A percentile compares a stretch with the other conserved stretches of the same genome.
Conservation (phyloP, 805 yeast genomes). For the Kazachstania africana region DNA sequence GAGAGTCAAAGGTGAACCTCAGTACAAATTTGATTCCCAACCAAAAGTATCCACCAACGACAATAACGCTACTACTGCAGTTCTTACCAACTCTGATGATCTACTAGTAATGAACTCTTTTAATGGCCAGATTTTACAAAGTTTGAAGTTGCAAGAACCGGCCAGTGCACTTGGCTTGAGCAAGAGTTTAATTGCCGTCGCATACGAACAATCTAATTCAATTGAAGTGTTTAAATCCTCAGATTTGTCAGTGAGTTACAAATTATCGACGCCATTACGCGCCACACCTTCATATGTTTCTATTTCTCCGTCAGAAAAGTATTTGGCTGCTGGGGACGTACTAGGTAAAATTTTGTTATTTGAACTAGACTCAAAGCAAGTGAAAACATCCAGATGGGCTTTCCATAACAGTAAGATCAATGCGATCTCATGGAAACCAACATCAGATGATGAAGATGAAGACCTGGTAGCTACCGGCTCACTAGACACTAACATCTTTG, state of each 20-base stretch:
- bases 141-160: conserved; percentile 25
- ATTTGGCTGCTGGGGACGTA: conserved; percentile 74
- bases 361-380: conserved; percentile 37
- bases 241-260: conserved; percentile 23
- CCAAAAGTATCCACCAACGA: conserved; percentile 37
- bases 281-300: conserved; percentile 52
- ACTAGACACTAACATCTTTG: conserved; percentile 66
- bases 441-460: conserved; percentile 38
- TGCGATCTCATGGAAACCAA: conserved; percentile 58
- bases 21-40: conserved; percentile 31
- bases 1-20: conserved; percentile 24
- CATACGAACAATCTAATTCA: conserved; percentile 31
- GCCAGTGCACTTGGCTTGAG: conserved; percentile 39
- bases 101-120: conserved; percentile 25
- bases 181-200: conserved; percentile 35
- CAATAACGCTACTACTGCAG: conserved; percentile 27
- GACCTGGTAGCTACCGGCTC: conserved; percentile 69
- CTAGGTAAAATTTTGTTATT: conserved; percentile 79
- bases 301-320: conserved; percentile 58
- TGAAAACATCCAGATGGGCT: conserved; percentile 86
- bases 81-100: conserved; percentile 36
- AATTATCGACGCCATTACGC: conserved; percentile 35
- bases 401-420: conserved; percentile 81
- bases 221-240: conserved; percentile 31
- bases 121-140: conserved; percentile 22